These are phyloP conservation scores for Camelina neglecta DNA, from an alignment of 345 rosid species.

Conservation along the genomic window DNA sequence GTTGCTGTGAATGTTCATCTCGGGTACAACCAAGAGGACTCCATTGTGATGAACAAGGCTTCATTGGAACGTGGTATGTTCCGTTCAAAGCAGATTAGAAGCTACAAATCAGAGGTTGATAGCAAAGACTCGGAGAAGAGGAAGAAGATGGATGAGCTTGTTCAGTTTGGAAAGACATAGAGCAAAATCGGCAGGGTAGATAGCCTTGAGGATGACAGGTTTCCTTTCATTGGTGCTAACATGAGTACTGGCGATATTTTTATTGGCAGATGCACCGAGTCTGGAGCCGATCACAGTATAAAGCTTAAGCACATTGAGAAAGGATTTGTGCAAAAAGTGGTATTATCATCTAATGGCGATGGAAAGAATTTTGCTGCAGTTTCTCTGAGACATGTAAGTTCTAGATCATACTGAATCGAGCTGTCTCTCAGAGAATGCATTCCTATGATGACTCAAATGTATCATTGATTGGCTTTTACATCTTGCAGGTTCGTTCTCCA, in stretches of 20 bases:
- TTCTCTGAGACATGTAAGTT: slow-evolving; percentile 80
- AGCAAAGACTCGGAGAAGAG: slow-evolving; percentile 74
- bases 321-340: slow-evolving; percentile 91
- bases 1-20: slow-evolving; percentile 93
- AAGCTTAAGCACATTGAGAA: slow-evolving; percentile 91
- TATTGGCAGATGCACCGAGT: slow-evolving; percentile 79
- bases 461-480: slow-evolving; percentile 25
- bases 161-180: slow-evolving; percentile 69
- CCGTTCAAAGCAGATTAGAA: slow-evolving; percentile 81
- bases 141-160: slow-evolving; percentile 58
- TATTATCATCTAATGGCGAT: slow-evolving; percentile 89
- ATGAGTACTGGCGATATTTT: slow-evolving; percentile 86
- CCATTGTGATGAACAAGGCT: slow-evolving; percentile 90
- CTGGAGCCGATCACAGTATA: slow-evolving; percentile 81
- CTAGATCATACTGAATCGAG: slow-evolving; percentile 23
- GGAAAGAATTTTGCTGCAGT: slow-evolving; percentile 90
- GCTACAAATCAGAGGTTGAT: slow-evolving; percentile 91
- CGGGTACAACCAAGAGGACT: slow-evolving; percentile 95
- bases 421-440: slow-evolving; percentile 9
- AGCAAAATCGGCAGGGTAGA: slow-evolving; percentile 83
- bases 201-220: slow-evolving; percentile 90
- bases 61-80: slow-evolving; percentile 94
- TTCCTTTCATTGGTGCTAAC: slow-evolving; percentile 82
- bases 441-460: neutral
- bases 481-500: slow-evolving; percentile 73